Conservation (phyloP, 257 asterid species). For the Rauvolfia tetraphylla region DNA sequence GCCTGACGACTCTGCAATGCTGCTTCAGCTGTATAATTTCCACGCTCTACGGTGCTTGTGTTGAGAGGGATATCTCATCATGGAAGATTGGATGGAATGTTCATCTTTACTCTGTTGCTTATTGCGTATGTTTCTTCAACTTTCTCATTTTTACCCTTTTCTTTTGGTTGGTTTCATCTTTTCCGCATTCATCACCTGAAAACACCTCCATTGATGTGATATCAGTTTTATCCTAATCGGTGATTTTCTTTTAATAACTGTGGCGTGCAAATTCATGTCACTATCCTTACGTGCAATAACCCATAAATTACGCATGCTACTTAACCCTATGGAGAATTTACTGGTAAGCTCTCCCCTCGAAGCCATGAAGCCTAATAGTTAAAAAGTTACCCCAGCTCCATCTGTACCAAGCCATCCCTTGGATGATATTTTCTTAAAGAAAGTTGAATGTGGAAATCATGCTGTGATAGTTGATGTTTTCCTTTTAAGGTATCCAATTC, state of each 20-base stretch:
- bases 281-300: too few relatives aligned
- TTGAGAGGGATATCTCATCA: constrained; percentile 24
- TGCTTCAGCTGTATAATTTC: constrained; percentile 28
- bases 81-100: constrained; percentile 33
- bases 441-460: background rate
- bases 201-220: background rate
- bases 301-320: too few relatives aligned
- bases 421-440: background rate
- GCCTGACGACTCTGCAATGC: constrained; percentile 27
- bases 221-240: background rate
- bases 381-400: too few relatives aligned
- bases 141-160: background rate
- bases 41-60: constrained; percentile 18
- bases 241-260: background rate
- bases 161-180: background rate
- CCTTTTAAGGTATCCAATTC: background rate
- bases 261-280: too few relatives aligned
- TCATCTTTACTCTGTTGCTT: constrained; percentile 26
- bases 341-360: too few relatives aligned
- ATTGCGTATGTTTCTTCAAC: constrained; percentile 21
- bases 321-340: too few relatives aligned
- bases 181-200: too few relatives aligned
- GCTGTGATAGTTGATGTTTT: background rate
- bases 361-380: too few relatives aligned
- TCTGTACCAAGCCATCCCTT: too few relatives aligned